A percentile compares a stretch with the other conserved stretches of the same genome.
Conservation (phyloP, 176 grass and related monocot species). For the Eragrostis nindensis region DNA sequence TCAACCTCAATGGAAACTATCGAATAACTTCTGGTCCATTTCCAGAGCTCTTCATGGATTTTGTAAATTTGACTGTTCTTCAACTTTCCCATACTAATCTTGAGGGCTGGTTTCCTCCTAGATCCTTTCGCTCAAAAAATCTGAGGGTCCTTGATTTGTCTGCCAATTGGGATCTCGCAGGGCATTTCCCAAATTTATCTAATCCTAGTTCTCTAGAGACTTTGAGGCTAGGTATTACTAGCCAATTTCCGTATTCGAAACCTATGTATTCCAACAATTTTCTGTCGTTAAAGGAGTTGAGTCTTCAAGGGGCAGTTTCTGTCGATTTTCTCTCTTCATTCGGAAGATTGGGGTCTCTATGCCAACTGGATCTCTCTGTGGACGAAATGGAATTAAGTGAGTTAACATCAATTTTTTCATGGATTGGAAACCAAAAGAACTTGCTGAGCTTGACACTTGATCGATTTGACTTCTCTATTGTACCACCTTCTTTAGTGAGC, state of each 20-base stretch:
- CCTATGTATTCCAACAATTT: neutral
- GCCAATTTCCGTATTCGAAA: neutral
- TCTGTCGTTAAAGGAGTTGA: neutral
- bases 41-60: conserved; percentile 21
- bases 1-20: neutral
- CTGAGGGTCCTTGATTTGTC: conserved; percentile 42
- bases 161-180: neutral
- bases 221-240: conserved; percentile 4
- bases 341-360: neutral
- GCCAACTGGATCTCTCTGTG: neutral
- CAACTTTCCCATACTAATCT: neutral
- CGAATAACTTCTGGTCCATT: neutral
- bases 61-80: conserved; percentile 15
- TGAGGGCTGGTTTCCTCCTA: neutral
- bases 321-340: conserved; percentile 15
- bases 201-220: conserved; percentile 17
- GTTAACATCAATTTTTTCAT: neutral
- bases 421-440: neutral
- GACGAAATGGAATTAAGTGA: neutral
- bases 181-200: neutral
- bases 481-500: neutral
- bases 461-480: neutral
- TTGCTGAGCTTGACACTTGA: neutral
- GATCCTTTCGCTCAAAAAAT: neutral
- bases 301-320: neutral